Conservation (phyloP, 2,329 filamentous ascomycete genomes). For the Colletotrichum viniferum region DNA sequence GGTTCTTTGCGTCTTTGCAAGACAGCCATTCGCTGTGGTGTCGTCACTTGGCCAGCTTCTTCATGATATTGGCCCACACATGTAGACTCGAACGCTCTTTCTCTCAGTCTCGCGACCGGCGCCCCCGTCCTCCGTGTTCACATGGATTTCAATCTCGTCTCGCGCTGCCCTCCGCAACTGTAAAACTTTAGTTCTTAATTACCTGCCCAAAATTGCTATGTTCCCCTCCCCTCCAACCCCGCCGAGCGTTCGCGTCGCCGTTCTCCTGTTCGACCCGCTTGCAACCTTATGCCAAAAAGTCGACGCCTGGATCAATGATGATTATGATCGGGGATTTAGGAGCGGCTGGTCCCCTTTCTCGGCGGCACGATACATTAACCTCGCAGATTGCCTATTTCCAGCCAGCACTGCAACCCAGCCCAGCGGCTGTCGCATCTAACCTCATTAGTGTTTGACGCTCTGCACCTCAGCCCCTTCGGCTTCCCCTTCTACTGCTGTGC, state of each 20-base stretch:
- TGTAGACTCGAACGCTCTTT: background rate
- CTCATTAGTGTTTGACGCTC: constrained; percentile 4
- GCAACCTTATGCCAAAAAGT: background rate
- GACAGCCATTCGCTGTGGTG: background rate
- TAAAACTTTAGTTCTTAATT: background rate
- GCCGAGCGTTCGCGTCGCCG: background rate
- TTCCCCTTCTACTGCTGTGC: background rate
- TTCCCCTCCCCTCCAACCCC: background rate
- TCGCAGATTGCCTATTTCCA: background rate
- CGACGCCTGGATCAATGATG: background rate
- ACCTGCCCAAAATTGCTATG: background rate
- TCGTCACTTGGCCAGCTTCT: background rate
- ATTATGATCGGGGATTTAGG: background rate
- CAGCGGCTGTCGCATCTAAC: background rate
- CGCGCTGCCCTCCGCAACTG: constrained; percentile 1
- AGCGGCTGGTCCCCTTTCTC: background rate
- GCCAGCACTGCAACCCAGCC: background rate
- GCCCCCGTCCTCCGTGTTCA: background rate
- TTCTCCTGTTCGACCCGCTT: constrained; percentile 16
- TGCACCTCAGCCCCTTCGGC: background rate
- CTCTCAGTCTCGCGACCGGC: background rate
- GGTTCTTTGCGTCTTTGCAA: background rate
- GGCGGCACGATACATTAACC: background rate
- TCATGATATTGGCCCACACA: background rate
- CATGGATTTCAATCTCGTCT: background rate